Evolutionary conservation across 2,329 filamentous ascomycete genomes (phyloP), one percentile per base, ranked within the genome.

Genomic region (Talaromyces sp.): DNA sequence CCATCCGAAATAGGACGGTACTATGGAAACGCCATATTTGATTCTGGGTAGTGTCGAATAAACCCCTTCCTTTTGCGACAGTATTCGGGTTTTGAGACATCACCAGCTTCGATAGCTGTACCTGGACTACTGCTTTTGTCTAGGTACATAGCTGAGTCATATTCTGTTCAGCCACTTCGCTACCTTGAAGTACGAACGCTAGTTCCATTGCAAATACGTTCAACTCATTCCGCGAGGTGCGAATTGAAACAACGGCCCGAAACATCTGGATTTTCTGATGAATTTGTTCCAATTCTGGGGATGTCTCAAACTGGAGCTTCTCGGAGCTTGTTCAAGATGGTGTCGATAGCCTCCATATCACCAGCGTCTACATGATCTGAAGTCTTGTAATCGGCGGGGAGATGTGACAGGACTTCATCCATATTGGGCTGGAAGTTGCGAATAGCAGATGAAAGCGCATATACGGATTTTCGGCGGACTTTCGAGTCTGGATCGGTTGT

Each of bases 321-420:
- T 71, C 85, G 87, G 66, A 97, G 79, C 39, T 82, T 85, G 60
- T 86, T 82, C 75, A 96, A 92, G 58, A 96, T 80, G 35, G 77
- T 81, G 77, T 97, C 92, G 47, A 97, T 88, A 8, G 87, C 88
- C 62, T 93, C 90, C 95, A 98, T 98, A 76, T 97, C 88, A 22
- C 80, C 82, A 0, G 94, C 92, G 73, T 97, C 90, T n/a, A 94
- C 80, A 70, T 87, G 88, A 35, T 83, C 82, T 6, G 78, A 77
- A 1, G 77, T 76, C 73, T 87, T 84, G 59, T 87, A 85, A 57
- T 81, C 77, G 71, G 86, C 85, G 22, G 88, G 86, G 67, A 93
- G 82, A 27, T 83, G 81, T 75, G 92, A 89, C 79, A 94, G 83
- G 31, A 89, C 75, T 68, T 83, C 83, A 70, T 89, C 84, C 70